Conservation (phyloP, 1,284 basidiomycete genomes). For the Ustilago cynodontis region DNA sequence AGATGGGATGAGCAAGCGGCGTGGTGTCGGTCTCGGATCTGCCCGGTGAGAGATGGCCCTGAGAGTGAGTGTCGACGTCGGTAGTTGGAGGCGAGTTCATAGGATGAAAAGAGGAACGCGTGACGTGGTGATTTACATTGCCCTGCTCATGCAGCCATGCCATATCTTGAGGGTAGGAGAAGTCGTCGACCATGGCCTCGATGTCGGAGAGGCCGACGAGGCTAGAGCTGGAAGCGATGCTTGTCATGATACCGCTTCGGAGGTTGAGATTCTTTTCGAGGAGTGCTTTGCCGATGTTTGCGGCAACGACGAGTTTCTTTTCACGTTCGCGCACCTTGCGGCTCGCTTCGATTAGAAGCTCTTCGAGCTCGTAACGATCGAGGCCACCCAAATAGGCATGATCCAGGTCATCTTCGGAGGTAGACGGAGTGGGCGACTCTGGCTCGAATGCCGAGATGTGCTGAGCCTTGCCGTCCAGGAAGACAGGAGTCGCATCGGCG, state of each 20-base stretch:
- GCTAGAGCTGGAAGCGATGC: slow-evolving; percentile 45
- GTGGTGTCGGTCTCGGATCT: slow-evolving; percentile 29
- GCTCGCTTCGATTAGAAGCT: slow-evolving; percentile 55
- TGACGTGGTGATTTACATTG: too few relatives aligned
- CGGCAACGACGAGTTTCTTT: slow-evolving; percentile 59
- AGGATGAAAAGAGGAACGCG: slow-evolving; percentile 7
- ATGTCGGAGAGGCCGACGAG: slow-evolving; percentile 38
- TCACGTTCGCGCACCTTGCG: slow-evolving; percentile 62
- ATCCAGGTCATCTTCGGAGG: slow-evolving; percentile 29
- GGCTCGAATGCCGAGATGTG: neutral
- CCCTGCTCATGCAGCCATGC: neutral
- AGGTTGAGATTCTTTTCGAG: slow-evolving; percentile 64
- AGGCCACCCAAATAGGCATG: slow-evolving; percentile 48
- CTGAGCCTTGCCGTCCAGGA: neutral
- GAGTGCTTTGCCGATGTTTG: slow-evolving; percentile 62
- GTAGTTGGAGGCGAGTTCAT: slow-evolving; percentile 57
- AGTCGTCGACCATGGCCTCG: slow-evolving; percentile 36
- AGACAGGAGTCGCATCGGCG: neutral
- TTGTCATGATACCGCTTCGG: slow-evolving; percentile 51
- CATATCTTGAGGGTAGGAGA: neutral
- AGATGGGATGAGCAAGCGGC: slow-evolving; percentile 19
- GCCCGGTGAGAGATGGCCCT: slow-evolving; percentile 22
- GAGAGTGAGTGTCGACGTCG: slow-evolving; percentile 33
- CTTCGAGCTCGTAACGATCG: slow-evolving; percentile 59
- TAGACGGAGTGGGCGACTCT: slow-evolving; percentile 10